Base-by-base conservation (phyloP, 2,329 filamentous ascomycete genomes). In the Pleoardoris graminearum region DNA sequence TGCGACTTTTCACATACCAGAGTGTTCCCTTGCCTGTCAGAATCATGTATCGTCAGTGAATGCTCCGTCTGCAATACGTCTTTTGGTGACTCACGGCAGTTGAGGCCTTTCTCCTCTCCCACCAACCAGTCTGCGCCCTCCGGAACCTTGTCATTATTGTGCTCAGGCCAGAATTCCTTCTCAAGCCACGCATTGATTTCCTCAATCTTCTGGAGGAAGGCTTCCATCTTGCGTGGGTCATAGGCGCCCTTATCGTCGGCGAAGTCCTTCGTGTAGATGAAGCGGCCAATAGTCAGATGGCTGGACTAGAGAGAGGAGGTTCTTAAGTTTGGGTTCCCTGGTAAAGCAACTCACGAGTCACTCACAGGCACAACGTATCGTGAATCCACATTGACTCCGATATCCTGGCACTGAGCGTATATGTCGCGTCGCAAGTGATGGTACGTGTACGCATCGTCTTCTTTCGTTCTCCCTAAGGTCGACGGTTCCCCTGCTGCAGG, bases 401-500 rank as follows among this genome's bases (percentile, higher is more conserved):
- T 80, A 3, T 76, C 76, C 39, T 79, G 76, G 3, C 84, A 82
- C 22, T 84, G 76, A 43, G 82, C 78, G 69, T 87, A 94, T 11
- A 95, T 70, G 67, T 96, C 91, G 3, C 87, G 82, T 2, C 93
- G 85, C 7, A 97, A 83, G 72, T 97, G 93, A 69, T 97, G 93
- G 71, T 97, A 97, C 0, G 89, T 92, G 74, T 90, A 97, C 1
- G 61, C 66, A 60, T 94, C 88, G 16, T 83, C 80, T 33, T 80
- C 65, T 1, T 48, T 41, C 2, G 61, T 74, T 14, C 77, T 69
- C 12, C 72, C 72, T 16, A 57, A 51, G 3, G 60, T 25, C 2
- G 59, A 10, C 67, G 57, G 4, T 75, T 91, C 87, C 10, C 84
- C 85, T 3, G 85, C 81, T 0, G 90, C 90, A 0, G 93, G 92